Conservation (phyloP, 192 early-diverging fungal genomes). For the Backusella tuberculispora region DNA sequence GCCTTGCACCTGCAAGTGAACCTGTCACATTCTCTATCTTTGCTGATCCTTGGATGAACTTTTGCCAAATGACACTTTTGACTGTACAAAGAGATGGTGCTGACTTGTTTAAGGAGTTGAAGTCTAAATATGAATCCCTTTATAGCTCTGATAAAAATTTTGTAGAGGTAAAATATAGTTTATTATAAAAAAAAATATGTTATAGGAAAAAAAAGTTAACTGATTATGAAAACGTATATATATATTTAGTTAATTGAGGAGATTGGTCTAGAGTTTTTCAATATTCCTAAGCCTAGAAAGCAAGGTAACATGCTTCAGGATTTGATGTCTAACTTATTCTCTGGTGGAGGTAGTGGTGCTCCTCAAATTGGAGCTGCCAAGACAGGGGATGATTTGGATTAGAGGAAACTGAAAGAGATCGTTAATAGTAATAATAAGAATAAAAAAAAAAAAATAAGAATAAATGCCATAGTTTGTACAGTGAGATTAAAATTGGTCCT, state of each 20-base stretch:
- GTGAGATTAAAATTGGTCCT: not conserved
- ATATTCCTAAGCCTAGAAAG: slow-evolving; percentile 46
- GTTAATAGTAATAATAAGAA: not conserved
- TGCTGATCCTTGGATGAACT: slow-evolving; percentile 59
- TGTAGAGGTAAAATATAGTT: slow-evolving; percentile 35
- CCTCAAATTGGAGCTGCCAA: slow-evolving; percentile 10
- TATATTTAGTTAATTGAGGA: slow-evolving; percentile 43
- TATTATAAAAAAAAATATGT: not conserved
- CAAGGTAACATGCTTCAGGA: slow-evolving; percentile 56
- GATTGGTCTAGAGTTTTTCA: slow-evolving; percentile 55
- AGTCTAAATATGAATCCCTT: slow-evolving; percentile 34
- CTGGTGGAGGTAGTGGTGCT: slow-evolving; percentile 27
- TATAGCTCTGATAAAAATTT: slow-evolving; percentile 37
- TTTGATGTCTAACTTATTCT: slow-evolving; percentile 56
- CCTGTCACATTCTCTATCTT: slow-evolving; percentile 49
- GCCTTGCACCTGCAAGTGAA: slow-evolving; percentile 44
- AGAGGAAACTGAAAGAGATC: not conserved
- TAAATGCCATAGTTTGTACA: not conserved
- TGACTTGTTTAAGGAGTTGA: slow-evolving; percentile 45
- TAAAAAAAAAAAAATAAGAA: not conserved
- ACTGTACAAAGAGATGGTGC: slow-evolving; percentile 64
- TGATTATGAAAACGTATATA: not conserved
- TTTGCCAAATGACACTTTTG: slow-evolving; percentile 67
- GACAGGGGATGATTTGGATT: slow-evolving; percentile 10
- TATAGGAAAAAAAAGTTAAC: slow-evolving; percentile 11